Evolutionary conservation across 108 stramenopile genomes (phyloP), one percentile per base, ranked within the genome.

Genomic region (Mediolabrus comicus): DNA sequence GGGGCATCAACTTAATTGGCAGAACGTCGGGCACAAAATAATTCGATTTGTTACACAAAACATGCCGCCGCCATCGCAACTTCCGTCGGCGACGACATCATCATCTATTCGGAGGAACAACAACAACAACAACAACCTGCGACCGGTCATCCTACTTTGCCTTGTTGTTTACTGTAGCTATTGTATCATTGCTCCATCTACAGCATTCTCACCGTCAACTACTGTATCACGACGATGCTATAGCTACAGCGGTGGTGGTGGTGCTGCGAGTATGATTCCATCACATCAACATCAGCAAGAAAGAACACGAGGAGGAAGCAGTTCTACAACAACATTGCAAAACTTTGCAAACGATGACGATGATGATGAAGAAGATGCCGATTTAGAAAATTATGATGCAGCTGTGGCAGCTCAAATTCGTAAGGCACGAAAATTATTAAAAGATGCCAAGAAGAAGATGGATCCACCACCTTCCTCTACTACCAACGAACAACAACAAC

Each of bases 401-500:
- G 57, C 32, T 2, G 58, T 69, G 11, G 58, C 63, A 7, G 77
- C 70, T 43, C 77, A 79, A 53, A 65, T 79, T 14, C 6, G 63
- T 11, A 66, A 71, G 26, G 77, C 77, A 2, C 41, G 43, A n/a
- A 30, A 59, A 34, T 41, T 79, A 16, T 4, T 79, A 10, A 33
- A 41, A 39, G 77, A 79, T 26, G 66, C 69, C 32, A 71, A 66
- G 43, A 66, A 62, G 65, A 79, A 71, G 49, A 51, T 66, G n/a
- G 53, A 70, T 16, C n/a, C n/a, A n/a, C n/a, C n/a, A n/a, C n/a
- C n/a, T n/a, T n/a, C n/a, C n/a, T n/a, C n/a, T n/a, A n/a, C n/a
- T n/a, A n/a, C n/a, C n/a, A 41, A 4, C 16, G 41, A 43, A 11
- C 38, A n/a, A 39, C 1, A 43, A 17, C 16, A 43, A 17, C 41